Conservation (phyloP, 73 alveolate genomes). For the Paramecium octaurelia region DNA sequence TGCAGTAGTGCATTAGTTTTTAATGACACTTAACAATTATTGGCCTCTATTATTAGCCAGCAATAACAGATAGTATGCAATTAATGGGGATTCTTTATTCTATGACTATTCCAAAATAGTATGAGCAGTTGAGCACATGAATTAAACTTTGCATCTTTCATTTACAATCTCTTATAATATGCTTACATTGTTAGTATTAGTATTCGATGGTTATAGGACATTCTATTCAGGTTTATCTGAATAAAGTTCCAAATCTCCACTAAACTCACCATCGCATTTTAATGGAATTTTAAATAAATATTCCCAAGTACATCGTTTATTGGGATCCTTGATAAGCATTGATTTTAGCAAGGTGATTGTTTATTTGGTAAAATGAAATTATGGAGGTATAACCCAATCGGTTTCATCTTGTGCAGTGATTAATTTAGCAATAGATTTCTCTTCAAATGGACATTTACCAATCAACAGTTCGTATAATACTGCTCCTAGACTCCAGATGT, state of each 20-base stretch:
- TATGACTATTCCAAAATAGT: neutral
- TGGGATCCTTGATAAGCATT: constrained; percentile 58
- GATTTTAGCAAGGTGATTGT: constrained; percentile 40
- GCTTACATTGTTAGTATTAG: neutral
- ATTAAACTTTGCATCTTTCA: constrained; percentile 34
- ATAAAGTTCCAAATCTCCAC: constrained; percentile 9
- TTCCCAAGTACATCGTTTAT: constrained; percentile 54
- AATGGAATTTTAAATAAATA: constrained; percentile 45
- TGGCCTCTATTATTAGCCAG: constrained; percentile 33
- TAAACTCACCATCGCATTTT: constrained; percentile 55
- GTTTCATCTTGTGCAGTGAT: constrained; percentile 55
- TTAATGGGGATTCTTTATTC: neutral
- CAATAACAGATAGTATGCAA: neutral
- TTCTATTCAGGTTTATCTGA: neutral
- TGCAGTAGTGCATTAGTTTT: neutral
- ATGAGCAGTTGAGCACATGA: constrained; percentile 28
- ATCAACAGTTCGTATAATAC: constrained; percentile 51
- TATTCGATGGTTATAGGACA: neutral
- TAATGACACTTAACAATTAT: neutral
- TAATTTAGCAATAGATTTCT: constrained; percentile 55
- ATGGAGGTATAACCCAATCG: constrained; percentile 29
- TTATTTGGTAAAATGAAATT: constrained; percentile 40
- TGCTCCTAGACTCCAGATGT: constrained; percentile 64
- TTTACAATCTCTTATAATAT: constrained; percentile 33
- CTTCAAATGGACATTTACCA: constrained; percentile 62